A percentile compares a stretch with the other conserved stretches of the same genome.
Evolutionary conservation across 768 basidiomycete genomes (phyloP).

Genomic region (Lentinula sp.): DNA sequence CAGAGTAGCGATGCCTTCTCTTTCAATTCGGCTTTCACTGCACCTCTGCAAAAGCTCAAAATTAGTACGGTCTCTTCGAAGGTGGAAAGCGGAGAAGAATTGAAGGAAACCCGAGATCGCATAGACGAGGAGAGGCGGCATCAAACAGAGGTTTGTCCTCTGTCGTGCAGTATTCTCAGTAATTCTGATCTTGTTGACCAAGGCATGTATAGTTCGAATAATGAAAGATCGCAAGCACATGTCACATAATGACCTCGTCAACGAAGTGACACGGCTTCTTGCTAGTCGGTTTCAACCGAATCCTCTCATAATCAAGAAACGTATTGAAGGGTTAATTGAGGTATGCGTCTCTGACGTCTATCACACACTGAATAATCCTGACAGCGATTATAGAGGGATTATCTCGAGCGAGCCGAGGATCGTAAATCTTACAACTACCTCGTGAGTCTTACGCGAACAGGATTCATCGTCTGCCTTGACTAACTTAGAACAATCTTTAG

Average conservation of each 20-base stretch:
- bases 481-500: not conserved
- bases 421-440: slow-evolving; percentile 86
- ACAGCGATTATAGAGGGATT: slow-evolving; percentile 64
- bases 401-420: slow-evolving; percentile 85
- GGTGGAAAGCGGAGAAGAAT: slow-evolving; percentile 81
- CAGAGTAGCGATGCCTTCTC: slow-evolving; percentile 73
- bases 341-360: slow-evolving; percentile 39
- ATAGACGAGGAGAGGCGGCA: slow-evolving; percentile 90
- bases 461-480: not conserved
- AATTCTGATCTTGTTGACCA: not conserved
- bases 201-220: slow-evolving; percentile 96
- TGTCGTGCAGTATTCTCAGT: not conserved
- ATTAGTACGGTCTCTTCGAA: slow-evolving; percentile 85
- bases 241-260: slow-evolving; percentile 82
- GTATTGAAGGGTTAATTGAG: slow-evolving; percentile 91
- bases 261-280: slow-evolving; percentile 86
- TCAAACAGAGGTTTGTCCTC: slow-evolving; percentile 71
- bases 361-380: not conserved
- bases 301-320: slow-evolving; percentile 83
- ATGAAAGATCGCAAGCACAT: slow-evolving; percentile 96
- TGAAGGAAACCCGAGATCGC: slow-evolving; percentile 83
- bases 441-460: slow-evolving; percentile 20
- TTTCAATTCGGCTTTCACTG: slow-evolving; percentile 80
- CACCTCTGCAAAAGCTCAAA: slow-evolving; percentile 86
- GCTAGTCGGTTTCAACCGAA: slow-evolving; percentile 82